phyloP scores from a whole-genome alignment of 2,329 filamentous ascomycete species.

The Epichloe glyceriae region DNA sequence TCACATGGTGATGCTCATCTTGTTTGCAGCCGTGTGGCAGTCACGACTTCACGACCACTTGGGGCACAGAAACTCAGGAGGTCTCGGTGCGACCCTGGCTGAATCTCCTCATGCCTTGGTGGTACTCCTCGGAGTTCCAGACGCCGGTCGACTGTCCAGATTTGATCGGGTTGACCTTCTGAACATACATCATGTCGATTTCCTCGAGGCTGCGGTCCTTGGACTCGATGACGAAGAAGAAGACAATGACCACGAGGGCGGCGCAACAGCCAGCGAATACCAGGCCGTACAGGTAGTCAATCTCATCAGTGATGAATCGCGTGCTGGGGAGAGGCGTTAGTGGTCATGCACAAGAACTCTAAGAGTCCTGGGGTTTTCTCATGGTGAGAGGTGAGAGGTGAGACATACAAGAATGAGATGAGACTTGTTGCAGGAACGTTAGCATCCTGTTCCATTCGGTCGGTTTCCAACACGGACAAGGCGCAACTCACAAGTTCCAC shows the following conservation, averaged over 20 bases:
- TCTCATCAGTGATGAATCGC: constrained; percentile 57
- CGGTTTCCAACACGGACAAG: not conserved
- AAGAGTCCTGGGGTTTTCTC: too few species aligned
- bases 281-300: constrained; percentile 58
- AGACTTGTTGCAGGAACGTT: constrained; percentile 14
- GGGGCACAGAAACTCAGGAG: not conserved
- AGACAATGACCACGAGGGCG: constrained; percentile 50
- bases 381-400: not conserved
- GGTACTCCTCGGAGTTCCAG: constrained; percentile 11
- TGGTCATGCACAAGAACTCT: not conserved
- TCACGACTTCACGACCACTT: not conserved
- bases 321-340: constrained; percentile 30
- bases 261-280: constrained; percentile 58
- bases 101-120: constrained; percentile 2
- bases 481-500: constrained; percentile 43
- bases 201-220: constrained; percentile 62
- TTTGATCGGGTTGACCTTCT: constrained; percentile 35
- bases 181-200: constrained; percentile 63
- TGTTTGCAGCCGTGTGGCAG: not conserved
- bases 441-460: not conserved
- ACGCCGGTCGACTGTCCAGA: constrained; percentile 16
- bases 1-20: not conserved
- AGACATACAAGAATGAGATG: constrained; percentile 32
- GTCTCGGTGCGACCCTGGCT: constrained; percentile 1
- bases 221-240: constrained; percentile 64